These are phyloP conservation scores for Amoebophrya sp. DNA, from an alignment of 169 alveolate genomes.

Conservation along the genomic window DNA sequence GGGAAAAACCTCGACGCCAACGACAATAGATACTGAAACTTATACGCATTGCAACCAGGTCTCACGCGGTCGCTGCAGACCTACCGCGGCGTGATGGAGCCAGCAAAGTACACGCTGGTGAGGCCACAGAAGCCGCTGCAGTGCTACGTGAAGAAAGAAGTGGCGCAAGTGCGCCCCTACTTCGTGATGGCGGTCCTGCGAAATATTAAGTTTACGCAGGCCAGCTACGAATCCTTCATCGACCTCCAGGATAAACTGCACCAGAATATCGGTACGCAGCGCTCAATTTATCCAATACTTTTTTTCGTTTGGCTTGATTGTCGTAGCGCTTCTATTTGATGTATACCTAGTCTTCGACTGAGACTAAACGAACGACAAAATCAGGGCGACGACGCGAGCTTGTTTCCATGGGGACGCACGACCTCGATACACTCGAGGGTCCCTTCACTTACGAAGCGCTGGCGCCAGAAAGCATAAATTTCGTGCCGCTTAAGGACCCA, in stretches of 20 bases:
- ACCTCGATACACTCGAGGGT: constrained; percentile 72
- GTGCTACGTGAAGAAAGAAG: not conserved
- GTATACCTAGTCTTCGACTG: too few relatives aligned
- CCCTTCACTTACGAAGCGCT: constrained; percentile 77
- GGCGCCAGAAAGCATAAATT: constrained; percentile 69
- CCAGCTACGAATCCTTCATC: constrained; percentile 75
- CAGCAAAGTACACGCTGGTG: not conserved
- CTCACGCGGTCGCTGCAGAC: not conserved
- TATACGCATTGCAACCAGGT: not conserved
- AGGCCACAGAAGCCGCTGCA: not conserved
- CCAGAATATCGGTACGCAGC: constrained; percentile 52
- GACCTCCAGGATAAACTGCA: constrained; percentile 94
- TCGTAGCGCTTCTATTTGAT: not conserved
- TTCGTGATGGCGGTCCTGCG: constrained; percentile 86
- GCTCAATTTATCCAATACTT: too few relatives aligned
- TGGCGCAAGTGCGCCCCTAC: constrained; percentile 59
- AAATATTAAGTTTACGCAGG: constrained; percentile 64
- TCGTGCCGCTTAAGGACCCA: constrained; percentile 77
- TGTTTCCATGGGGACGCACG: constrained; percentile 57
- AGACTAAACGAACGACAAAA: too few relatives aligned
- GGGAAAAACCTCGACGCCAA: too few relatives aligned
- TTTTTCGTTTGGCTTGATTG: not conserved
- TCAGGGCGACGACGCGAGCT: not conserved
- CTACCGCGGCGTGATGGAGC: not conserved
- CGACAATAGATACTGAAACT: too few relatives aligned